These are phyloP conservation scores for Monosporascus ibericus DNA, from an alignment of 2,329 filamentous ascomycete species.

Conservation along the genomic window DNA sequence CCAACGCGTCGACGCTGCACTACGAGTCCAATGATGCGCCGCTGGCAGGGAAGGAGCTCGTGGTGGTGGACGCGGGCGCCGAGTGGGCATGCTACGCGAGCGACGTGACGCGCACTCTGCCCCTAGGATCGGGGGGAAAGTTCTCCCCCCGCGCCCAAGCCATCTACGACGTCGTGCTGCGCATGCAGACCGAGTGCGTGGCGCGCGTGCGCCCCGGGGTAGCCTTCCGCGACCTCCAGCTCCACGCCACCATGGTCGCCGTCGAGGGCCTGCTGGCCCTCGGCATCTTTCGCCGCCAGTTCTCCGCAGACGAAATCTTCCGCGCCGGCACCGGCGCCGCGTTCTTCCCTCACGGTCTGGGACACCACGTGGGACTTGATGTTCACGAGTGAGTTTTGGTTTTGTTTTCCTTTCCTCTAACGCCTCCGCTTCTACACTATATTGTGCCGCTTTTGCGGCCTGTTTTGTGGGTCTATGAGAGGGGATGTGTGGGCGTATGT, in stretches of 20 bases:
- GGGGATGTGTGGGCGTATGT: background rate
- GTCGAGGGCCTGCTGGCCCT: constrained; percentile 63
- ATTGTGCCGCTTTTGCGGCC: background rate
- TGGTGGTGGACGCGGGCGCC: constrained; percentile 82
- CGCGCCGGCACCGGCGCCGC: constrained; percentile 48
- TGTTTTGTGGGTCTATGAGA: background rate
- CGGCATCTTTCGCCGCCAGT: constrained; percentile 63
- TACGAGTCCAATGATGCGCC: constrained; percentile 75
- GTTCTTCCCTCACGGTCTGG: constrained; percentile 62
- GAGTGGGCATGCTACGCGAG: constrained; percentile 83
- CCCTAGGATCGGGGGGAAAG: constrained; percentile 43
- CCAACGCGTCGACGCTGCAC: constrained; percentile 80
- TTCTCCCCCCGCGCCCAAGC: constrained; percentile 64
- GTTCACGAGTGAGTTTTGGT: constrained; percentile 45
- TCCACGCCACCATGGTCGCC: constrained; percentile 66
- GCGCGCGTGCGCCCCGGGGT: constrained; percentile 61
- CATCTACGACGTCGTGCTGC: constrained; percentile 71
- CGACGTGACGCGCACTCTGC: constrained; percentile 85
- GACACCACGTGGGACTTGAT: constrained; percentile 61
- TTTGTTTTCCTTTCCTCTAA: background rate
- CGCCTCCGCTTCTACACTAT: background rate
- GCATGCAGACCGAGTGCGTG: constrained; percentile 77
- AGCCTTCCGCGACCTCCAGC: constrained; percentile 65
- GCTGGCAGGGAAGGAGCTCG: constrained; percentile 61
- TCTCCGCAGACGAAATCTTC: constrained; percentile 44